Percentiles rank a stretch among this genome's conserved stretches.
These are phyloP conservation scores for Carpinus fangiana DNA, from an alignment of 306 rosid species.

Conservation along the genomic window DNA sequence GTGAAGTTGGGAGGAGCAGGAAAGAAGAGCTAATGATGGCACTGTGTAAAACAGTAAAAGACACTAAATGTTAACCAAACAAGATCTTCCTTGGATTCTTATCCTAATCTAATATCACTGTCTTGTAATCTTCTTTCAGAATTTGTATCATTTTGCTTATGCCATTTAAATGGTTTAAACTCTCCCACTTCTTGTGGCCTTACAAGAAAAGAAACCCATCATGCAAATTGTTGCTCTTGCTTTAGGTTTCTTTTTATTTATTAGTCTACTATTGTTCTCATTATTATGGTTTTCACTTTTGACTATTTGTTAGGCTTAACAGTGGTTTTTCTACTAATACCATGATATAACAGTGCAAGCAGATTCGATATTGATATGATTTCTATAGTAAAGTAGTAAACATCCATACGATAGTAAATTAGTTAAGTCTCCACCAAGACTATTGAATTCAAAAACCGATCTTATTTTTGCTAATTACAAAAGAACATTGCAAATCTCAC, in stretches of 20 bases:
- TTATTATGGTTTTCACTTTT: background rate
- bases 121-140: background rate
- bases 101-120: background rate
- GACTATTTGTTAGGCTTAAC: background rate
- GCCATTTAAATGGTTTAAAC: background rate
- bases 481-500: no score
- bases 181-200: no score
- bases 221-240: background rate
- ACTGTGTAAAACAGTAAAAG: no score
- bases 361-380: no score
- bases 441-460: no score
- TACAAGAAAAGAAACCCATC: background rate
- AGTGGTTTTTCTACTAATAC: no score
- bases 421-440: no score
- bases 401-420: no score
- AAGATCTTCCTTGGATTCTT: conserved; percentile 5
- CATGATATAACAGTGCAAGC: no score
- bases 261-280: background rate
- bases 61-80: no score
- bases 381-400: no score
- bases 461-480: no score
- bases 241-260: background rate
- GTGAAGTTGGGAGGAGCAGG: background rate
- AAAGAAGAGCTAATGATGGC: background rate
- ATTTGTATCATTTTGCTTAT: background rate